These are phyloP conservation scores for Panus rudis DNA, from an alignment of 768 basidiomycete species.

Conservation along the genomic window DNA sequence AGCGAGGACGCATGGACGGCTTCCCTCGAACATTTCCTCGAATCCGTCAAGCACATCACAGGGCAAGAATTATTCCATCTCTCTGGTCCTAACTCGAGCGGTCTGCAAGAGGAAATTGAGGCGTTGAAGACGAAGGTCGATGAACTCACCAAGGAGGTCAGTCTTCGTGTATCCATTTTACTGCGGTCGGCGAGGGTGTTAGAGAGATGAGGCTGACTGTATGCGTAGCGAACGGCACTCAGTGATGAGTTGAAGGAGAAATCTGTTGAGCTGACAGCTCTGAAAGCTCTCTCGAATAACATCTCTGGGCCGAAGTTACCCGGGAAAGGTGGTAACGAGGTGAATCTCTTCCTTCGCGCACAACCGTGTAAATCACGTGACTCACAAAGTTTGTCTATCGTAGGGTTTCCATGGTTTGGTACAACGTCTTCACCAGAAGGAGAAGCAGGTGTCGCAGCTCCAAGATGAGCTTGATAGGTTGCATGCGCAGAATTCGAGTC, in stretches of 20 bases:
- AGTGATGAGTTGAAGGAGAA: conserved; percentile 52
- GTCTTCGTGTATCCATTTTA: conserved; percentile 5
- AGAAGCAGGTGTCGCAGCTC: conserved; percentile 74
- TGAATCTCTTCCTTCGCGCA: conserved; percentile 23
- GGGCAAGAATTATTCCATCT: no score
- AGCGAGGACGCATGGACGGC: conserved; percentile 62
- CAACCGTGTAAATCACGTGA: not conserved
- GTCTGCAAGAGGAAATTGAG: conserved; percentile 56
- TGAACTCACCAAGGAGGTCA: conserved; percentile 59
- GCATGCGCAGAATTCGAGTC: conserved; percentile 45
- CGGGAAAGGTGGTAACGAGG: conserved; percentile 53
- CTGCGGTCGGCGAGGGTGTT: no score
- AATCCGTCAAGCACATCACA: conserved; percentile 60
- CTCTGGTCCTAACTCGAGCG: no score
- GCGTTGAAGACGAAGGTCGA: conserved; percentile 52
- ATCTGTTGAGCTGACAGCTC: conserved; percentile 59
- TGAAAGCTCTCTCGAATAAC: conserved; percentile 43
- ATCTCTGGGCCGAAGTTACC: conserved; percentile 31
- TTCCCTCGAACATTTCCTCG: conserved; percentile 53
- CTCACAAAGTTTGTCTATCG: no score
- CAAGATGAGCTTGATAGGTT: conserved; percentile 64
- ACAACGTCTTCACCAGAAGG: conserved; percentile 76
- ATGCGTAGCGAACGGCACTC: conserved; percentile 41
- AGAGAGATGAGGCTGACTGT: not conserved
- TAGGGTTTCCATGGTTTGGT: conserved; percentile 67